Base-by-base conservation (phyloP, 306 rosid genomes). In the Ceratonia siliqua region DNA sequence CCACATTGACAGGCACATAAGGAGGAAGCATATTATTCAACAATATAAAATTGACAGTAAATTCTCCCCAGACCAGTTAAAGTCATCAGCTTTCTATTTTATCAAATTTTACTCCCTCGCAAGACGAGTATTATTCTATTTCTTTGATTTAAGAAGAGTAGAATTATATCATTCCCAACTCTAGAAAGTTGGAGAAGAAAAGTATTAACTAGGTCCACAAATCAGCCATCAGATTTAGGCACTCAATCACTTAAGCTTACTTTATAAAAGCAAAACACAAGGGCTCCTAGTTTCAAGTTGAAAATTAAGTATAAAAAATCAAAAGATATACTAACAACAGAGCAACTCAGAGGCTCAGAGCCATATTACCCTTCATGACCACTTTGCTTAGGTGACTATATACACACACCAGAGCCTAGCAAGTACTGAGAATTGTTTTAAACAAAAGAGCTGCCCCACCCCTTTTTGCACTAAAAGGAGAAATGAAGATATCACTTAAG, bases 1-100 rank as follows among this genome's bases (percentile, higher is more conserved):
- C 66, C 45, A 52, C 28, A 35, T 45, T 36, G 28, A 50, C 48
- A 36, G 38, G 38, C 36, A 43, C 50, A 42, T 17, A 33, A 50
- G 54, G 14, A 45, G n/a, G 53, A 45, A 73, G 53, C n/a, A 56
- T 70, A 15, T 38, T 13, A 53, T 57, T 22, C 30, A 53, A 59
- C n/a, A 72, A 32, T 63, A 22, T 33, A 62, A 35, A 8, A 12
- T 17, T 5, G 15, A 5, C 12, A 2, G 27, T 17, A 18, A 9
- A 13, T 15, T 50, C 42, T 79, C 3, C 17, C 46, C 21, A 20
- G n/a, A 45, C 32, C n/a, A 71, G 17, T 55, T 38, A 67, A 46
- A 48, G 35, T 4, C 62, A 50, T 35, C 21, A 65, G 46, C 53
- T 28, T 27, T 30, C 30, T 32, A 35, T 41, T 61, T 49, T 59